phyloP scores from a whole-genome alignment of 1,284 basidiomycete genomes.

The Phylloboletellus chloephorus region DNA sequence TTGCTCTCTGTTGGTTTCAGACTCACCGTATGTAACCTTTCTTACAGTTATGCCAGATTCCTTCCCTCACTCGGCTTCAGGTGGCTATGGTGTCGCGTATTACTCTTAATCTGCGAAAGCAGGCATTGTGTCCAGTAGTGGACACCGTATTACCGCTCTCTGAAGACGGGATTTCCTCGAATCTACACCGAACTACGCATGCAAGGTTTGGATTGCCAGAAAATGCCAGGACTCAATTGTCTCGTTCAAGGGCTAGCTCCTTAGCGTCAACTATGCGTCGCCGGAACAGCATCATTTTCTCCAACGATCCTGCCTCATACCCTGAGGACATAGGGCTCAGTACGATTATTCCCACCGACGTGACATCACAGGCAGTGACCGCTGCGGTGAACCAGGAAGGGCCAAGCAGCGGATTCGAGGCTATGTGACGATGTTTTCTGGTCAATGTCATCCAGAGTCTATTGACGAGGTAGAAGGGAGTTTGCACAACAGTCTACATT shows the following conservation, averaged over 20 bases:
- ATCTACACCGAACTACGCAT: not conserved
- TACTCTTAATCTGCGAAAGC: slow-evolving; percentile 37
- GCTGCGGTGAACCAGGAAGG: not conserved
- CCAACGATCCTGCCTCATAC: not conserved
- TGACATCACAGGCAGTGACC: not conserved
- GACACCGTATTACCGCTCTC: not conserved
- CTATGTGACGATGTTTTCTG: no score
- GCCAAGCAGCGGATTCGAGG: not conserved
- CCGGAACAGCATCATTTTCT: not conserved
- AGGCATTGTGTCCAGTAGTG: not conserved
- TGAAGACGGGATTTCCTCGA: not conserved
- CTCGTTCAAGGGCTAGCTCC: not conserved
- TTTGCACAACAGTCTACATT: no score
- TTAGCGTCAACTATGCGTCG: not conserved
- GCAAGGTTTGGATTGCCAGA: not conserved
- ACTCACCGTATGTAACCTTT: slow-evolving; percentile 29
- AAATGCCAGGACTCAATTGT: not conserved
- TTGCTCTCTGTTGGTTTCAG: slow-evolving; percentile 14
- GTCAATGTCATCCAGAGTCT: no score
- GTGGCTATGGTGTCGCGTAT: slow-evolving; percentile 47
- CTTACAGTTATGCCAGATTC: not conserved
- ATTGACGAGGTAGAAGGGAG: no score
- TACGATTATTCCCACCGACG: slow-evolving; percentile 2
- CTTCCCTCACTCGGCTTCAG: slow-evolving; percentile 14
- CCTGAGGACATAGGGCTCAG: not conserved